Evolutionary conservation across 129 eudicot species (phyloP), one percentile per base, ranked within the genome.

Genomic region (Smallanthus sonchifolius): DNA sequence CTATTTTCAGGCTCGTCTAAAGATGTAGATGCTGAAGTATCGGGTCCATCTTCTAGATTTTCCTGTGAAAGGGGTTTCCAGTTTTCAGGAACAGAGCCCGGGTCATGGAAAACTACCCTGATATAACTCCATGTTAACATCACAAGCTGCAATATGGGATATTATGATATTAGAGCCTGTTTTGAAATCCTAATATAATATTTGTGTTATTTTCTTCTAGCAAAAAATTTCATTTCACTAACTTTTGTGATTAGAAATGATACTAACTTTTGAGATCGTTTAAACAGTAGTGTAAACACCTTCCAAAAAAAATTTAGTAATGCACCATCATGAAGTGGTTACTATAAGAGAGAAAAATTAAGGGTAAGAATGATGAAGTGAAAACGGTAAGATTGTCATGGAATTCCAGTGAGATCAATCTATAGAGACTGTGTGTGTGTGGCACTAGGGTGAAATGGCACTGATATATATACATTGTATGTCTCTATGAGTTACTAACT

Each of bases 1-100:
- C 82, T 79, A 77, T 63, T 75, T 69, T 86, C 89, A 51, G 45
- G 67, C 10, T 75, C 86, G 70, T 83, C 88, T 17, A 79, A 62
- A 20, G 87, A 73, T 64, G 78, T 59, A 49, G 87, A 74, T 35
- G 60, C 81, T 20, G 70, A 76, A 66, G 36, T 68, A 10, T 86
- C 83, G 7, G 78, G 74, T 62, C 84, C 89, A 6, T 79, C 86
- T 71, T 83, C 96, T 38, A 84, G 39, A 76, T 74, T 78, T 81
- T 81, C 81, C 59, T 81, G 87, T 48, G 81, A 65, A 63, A 68
- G 66, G 43, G 85, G 84, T 74, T 79, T 85, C 97, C 94, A 92
- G 82, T 89, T 89, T 78, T 77, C 85, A 69, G 96, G 97, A 71
- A 92, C 91, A 80, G 94, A 81, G 77, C 97, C 97, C 40, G 94